phyloP scores from a whole-genome alignment of 1,284 basidiomycete species.

The Apiotrichum domesticum region DNA sequence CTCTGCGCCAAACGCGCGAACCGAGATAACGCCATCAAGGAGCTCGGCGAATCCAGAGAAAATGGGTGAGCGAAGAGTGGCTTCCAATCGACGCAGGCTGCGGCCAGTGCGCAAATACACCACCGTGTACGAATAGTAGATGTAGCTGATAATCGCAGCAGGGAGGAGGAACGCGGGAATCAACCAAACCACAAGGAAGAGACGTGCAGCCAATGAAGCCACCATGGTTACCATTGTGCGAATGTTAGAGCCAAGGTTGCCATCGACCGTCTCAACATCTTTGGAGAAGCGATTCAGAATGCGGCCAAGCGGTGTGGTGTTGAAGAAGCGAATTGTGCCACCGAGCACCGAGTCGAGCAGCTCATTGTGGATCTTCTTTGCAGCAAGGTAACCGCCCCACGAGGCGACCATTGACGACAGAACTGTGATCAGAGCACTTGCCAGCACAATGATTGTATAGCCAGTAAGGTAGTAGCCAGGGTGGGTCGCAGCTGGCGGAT shows the following conservation, averaged over 20 bases:
- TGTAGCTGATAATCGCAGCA: slow-evolving; percentile 55
- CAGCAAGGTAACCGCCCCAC: slow-evolving; percentile 54
- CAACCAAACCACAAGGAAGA: slow-evolving; percentile 56
- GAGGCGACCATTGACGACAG: slow-evolving; percentile 34
- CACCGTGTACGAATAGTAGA: slow-evolving; percentile 63
- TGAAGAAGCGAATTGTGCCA: slow-evolving; percentile 44
- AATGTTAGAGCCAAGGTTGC: slow-evolving; percentile 61
- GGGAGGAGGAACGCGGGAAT: slow-evolving; percentile 70
- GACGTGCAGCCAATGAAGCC: slow-evolving; percentile 63
- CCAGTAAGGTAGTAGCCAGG: slow-evolving; percentile 48
- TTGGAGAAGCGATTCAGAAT: slow-evolving; percentile 73
- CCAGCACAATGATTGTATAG: slow-evolving; percentile 38
- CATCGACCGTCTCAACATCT: slow-evolving; percentile 74
- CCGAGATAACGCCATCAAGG: slow-evolving; percentile 69
- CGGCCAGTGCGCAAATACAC: slow-evolving; percentile 64
- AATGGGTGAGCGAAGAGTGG: slow-evolving; percentile 42
- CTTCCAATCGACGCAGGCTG: slow-evolving; percentile 70
- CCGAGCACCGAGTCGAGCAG: slow-evolving; percentile 36
- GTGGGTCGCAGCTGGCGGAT: slow-evolving; percentile 44
- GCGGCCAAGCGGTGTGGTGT: slow-evolving; percentile 50
- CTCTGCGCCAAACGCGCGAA: slow-evolving; percentile 82
- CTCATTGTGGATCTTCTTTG: slow-evolving; percentile 36
- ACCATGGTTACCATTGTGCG: slow-evolving; percentile 67
- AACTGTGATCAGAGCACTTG: slow-evolving; percentile 35
- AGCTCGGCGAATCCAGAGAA: slow-evolving; percentile 68